Percentiles rank a stretch among this genome's conserved stretches.
These are phyloP conservation scores for Tetrapisispora pingtungensis DNA, from an alignment of 805 yeast genomes.

Conservation along the genomic window DNA sequence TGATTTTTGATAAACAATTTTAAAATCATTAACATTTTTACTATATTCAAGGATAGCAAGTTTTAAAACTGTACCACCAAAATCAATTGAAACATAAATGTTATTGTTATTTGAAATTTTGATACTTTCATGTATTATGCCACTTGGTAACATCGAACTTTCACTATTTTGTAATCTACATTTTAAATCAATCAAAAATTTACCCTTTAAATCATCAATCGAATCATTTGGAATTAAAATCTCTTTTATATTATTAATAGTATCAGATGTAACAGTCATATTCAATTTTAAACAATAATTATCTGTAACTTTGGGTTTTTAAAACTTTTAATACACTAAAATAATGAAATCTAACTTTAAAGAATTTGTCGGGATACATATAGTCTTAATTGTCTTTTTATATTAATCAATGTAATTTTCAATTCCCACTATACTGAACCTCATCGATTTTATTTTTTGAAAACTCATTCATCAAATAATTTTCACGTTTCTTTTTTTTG, in stretches of 20 bases:
- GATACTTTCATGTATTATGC: neutral
- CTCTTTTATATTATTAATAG: constrained; percentile 3
- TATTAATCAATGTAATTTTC: too few species aligned
- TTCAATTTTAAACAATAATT: neutral
- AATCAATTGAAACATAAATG: constrained; percentile 15
- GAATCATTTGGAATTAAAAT: constrained; percentile 9
- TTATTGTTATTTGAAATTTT: constrained; percentile 1
- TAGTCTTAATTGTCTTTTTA: too few species aligned
- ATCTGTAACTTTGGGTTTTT: too few species aligned
- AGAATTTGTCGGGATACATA: too few species aligned
- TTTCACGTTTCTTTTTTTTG: too few species aligned
- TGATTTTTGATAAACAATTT: constrained; percentile 8
- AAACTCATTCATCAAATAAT: too few species aligned
- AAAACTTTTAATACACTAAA: too few species aligned
- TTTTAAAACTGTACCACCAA: constrained; percentile 24
- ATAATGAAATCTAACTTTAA: too few species aligned
- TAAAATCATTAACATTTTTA: constrained; percentile 7
- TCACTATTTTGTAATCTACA: constrained; percentile 11
- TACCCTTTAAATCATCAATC: constrained; percentile 6
- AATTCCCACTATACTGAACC: too few species aligned
- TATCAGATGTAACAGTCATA: constrained; percentile 2
- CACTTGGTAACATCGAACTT: constrained; percentile 16
- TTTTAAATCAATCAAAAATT: constrained; percentile 11
- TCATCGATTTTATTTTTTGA: too few species aligned
- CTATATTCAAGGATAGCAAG: constrained; percentile 11